Evolutionary conservation across 768 basidiomycete genomes (phyloP).

Genomic region (Nevesoporus exiguus): DNA sequence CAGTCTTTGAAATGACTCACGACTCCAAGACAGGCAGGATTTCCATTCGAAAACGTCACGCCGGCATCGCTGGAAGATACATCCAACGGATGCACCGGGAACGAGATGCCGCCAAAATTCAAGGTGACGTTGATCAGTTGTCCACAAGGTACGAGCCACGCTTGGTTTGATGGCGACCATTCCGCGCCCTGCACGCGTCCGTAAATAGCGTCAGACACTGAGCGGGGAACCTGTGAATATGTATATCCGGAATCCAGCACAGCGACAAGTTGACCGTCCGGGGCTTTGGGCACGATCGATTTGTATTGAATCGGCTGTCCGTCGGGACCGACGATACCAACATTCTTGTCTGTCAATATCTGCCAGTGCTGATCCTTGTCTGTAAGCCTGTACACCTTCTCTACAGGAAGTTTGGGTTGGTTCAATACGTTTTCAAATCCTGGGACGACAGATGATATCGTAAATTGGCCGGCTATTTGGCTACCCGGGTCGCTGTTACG

Average conservation of each 20-base stretch:
- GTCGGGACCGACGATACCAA: conserved; percentile 75
- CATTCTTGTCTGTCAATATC: conserved; percentile 57
- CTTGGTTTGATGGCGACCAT: conserved; percentile 51
- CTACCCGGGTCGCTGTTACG: conserved; percentile 50
- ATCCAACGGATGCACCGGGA: conserved; percentile 75
- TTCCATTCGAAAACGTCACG: conserved; percentile 43
- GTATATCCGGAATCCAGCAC: conserved; percentile 76
- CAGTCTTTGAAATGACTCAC: conserved; percentile 39
- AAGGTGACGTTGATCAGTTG: conserved; percentile 70
- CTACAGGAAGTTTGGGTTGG: conserved; percentile 64
- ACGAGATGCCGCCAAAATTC: conserved; percentile 65
- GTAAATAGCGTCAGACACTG: conserved; percentile 78
- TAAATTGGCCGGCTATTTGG: conserved; percentile 61
- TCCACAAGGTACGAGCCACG: conserved; percentile 74
- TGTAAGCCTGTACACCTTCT: conserved; percentile 57
- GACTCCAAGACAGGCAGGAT: conserved; percentile 60
- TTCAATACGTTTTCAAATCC: conserved; percentile 58
- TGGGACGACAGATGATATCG: conserved; percentile 60
- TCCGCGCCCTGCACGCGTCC: conserved; percentile 71
- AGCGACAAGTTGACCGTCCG: conserved; percentile 60
- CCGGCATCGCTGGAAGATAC: conserved; percentile 55
- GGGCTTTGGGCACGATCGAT: conserved; percentile 69
- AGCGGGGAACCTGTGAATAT: conserved; percentile 67
- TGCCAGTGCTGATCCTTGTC: conserved; percentile 81
- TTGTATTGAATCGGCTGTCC: conserved; percentile 55